Evolutionary conservation across 805 yeast genomes (phyloP), one percentile per base, ranked within the genome.

Genomic region (Komagataella ulmi): DNA sequence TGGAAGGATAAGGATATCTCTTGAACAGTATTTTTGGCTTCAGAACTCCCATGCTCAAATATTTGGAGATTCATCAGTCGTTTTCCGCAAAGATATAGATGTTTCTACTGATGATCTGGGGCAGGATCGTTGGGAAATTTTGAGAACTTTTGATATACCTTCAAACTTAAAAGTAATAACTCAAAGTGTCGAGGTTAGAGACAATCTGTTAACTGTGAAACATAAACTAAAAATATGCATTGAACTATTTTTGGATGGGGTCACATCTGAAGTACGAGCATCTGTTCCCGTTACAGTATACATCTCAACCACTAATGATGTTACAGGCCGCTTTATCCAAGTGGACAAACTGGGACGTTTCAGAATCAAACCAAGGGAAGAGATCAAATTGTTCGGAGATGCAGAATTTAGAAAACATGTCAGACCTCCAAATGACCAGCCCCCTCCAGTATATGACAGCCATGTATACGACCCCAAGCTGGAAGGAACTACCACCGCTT

Each of bases 241-340:
- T 12, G 73, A 72, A 50, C 60, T 77, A 44, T 63, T 69, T 19
- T 77, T 77, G 53, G 65, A 70, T 6, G 81, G 81, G 14, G 80
- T 76, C 58, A 61, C 66, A 2, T 73, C 78, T 50, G 80, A 77
- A 56, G 65, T 77, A 36, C 64, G 78, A 49, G 78, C 81, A 8
- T 76, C 75, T 54, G 60, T 77, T 46, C 82, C 82, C 0, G 61
- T 77, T 1, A 57, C 58, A 43, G 58, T 77, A 3, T 75, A 71
- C 53, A 59, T 76, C 17, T 69, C 74, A 51, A 67, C 75, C 3
- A 65, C 66, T 48, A 61, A 52, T 8, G 40, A 50, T n/a, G 48
- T 63, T 10, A 51, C 52, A 36, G 66, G 60, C 7, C 56, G 65
- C 50, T 56, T 56, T 24, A 64, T 58, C 6, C 57, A 59, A 36